Evolutionary conservation across 2,329 filamentous ascomycete genomes (phyloP).

Genomic region (Exophiala bonariae): DNA sequence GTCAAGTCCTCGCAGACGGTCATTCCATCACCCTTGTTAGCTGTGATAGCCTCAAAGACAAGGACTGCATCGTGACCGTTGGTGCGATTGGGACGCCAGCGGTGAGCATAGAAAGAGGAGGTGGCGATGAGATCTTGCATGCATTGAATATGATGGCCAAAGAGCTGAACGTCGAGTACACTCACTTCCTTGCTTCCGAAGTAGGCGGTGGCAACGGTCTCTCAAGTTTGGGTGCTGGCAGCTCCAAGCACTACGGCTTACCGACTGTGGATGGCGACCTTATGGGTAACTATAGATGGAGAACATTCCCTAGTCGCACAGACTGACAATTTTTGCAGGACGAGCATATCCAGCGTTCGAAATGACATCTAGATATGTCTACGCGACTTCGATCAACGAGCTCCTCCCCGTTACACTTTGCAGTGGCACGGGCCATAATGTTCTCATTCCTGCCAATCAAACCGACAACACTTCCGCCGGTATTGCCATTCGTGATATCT

Average conservation of each 20-base stretch:
- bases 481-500: slow-evolving; percentile 10
- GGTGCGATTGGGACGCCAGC: slow-evolving; percentile 24
- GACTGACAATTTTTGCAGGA: too few relatives aligned
- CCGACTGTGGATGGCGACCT: slow-evolving; percentile 47
- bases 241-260: slow-evolving; percentile 33
- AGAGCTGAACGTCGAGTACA: slow-evolving; percentile 50
- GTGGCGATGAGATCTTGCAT: slow-evolving; percentile 54
- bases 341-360: slow-evolving; percentile 47
- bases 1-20: slow-evolving; percentile 41
- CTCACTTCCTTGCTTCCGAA: slow-evolving; percentile 62
- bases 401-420: slow-evolving; percentile 14
- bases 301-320: too few relatives aligned
- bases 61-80: slow-evolving; percentile 43
- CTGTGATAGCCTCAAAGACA: slow-evolving; percentile 43
- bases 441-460: slow-evolving; percentile 44
- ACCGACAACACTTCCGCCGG: slow-evolving; percentile 43
- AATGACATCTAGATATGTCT: slow-evolving; percentile 44
- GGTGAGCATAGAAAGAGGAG: slow-evolving; percentile 29
- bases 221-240: slow-evolving; percentile 58
- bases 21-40: slow-evolving; percentile 43
- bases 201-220: slow-evolving; percentile 67
- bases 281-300: slow-evolving; percentile 40
- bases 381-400: slow-evolving; percentile 31
- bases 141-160: slow-evolving; percentile 50
- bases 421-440: slow-evolving; percentile 37